Base-by-base conservation (phyloP, 345 rosid species). In the Gossypium anomalum region DNA sequence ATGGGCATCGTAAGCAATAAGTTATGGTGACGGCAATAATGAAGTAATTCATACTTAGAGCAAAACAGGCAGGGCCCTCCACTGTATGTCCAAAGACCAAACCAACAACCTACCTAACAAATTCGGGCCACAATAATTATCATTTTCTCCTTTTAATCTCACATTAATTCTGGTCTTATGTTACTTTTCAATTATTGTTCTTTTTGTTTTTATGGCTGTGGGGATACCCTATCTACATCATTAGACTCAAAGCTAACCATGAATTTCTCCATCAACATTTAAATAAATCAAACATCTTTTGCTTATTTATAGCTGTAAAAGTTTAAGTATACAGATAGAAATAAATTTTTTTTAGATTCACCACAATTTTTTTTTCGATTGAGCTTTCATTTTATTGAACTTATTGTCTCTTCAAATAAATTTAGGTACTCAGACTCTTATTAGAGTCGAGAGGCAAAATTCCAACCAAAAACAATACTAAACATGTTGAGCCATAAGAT, bases 381-480 rank as follows among this genome's bases (percentile, higher is more conserved):
- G 0, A 29, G 5, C 5, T 29, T 5, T 34, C 7, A 34, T 34
- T 34, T 0, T 34, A 34, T 34, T 34, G 7, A 34, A 34, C 0
- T 34, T 1, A 34, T 0, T 34, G 41, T 0, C 0, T 34, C 41
- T 5, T 34, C 0, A 34, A 34, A 34, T 0, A 34, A 5, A 4
- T 34, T 34, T 34, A 34, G 0, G 41, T 5, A 5, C 0, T 29
- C 1, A 4, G 0, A 1, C 6, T 29, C 38, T 34, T 34, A 34
- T 1, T 5, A 34, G 1, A 34, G 7, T 34, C 41, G 41, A 34
- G 41, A 34, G 41, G 1, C 0, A 34, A 34, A 34, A 34, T 34
- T 1, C 0, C 0, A 34, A 34, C 1, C 1, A 0, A 34, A 34
- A 1, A 5, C 7, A 34, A 34, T 1, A 34, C 1, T 34, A 5